Evolutionary conservation across 768 basidiomycete genomes (phyloP).

Genomic region (Pleurotus citrinopileatus): DNA sequence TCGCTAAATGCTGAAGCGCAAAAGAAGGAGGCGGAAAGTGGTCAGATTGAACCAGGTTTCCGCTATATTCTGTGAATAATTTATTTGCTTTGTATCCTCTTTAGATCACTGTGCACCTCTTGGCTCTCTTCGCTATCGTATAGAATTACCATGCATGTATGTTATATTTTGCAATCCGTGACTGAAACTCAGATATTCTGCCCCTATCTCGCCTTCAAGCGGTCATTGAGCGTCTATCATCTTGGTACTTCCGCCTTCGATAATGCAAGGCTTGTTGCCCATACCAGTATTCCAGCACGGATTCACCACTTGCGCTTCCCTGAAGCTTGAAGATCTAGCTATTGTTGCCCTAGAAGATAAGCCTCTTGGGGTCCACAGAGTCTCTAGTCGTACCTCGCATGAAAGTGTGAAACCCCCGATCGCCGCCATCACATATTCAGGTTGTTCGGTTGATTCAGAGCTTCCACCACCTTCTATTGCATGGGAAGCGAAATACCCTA

Average conservation of each 20-base stretch:
- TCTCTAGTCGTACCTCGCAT: constrained; percentile 34
- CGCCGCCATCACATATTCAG: constrained; percentile 4
- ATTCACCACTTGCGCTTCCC: constrained; percentile 37
- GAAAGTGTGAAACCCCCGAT: constrained; percentile 27
- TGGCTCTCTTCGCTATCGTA: background rate
- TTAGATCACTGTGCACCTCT: background rate
- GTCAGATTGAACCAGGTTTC: constrained; percentile 8
- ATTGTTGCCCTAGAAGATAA: constrained; percentile 37
- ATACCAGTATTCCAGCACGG: constrained; percentile 28
- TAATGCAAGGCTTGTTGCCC: constrained; percentile 19
- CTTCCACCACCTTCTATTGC: constrained; percentile 28
- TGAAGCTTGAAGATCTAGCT: constrained; percentile 19
- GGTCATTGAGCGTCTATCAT: too few species aligned
- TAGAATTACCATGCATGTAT: constrained; percentile 7
- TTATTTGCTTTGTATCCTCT: background rate
- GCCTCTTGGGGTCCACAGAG: constrained; percentile 48
- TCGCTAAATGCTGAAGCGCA: constrained; percentile 9
- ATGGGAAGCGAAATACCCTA: constrained; percentile 63
- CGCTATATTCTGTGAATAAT: constrained; percentile 6
- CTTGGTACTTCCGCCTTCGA: background rate
- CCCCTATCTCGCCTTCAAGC: too few species aligned
- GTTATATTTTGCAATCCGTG: too few species aligned
- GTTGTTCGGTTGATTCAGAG: background rate
- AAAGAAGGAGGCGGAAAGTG: constrained; percentile 10
- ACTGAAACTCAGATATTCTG: too few species aligned